Evolutionary conservation across 495 filamentous ascomycete genomes (phyloP), one percentile per base, ranked within the genome.

Genomic region (Aspergillus steynii): DNA sequence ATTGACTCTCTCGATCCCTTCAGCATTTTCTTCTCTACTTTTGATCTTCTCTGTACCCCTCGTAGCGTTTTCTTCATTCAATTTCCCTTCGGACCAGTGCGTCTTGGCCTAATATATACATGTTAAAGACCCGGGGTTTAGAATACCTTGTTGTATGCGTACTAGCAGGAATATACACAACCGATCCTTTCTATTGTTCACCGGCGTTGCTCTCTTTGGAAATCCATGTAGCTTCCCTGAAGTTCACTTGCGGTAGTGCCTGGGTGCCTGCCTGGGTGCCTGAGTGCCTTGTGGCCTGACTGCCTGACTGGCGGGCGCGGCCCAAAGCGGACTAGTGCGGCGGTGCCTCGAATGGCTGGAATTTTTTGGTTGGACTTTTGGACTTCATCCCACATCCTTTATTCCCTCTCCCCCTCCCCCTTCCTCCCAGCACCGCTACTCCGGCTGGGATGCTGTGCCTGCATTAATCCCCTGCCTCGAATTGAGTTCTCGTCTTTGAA

Each of bases 371-470:
- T 62, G 55, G 63, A 29, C 47, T 54, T 54, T 55, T 55, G 45
- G 50, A 29, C 50, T 56, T 57, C 60, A 57, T 37, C 45, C 55
- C 45, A 58, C 56, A 34, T 53, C 58, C 50, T 46, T 48, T 56
- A 57, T 29, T 46, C 26, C 29, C 58, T 29, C 49, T 55, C 14
- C 52, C 57, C 53, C 49, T 65, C 37, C 50, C 46, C 50, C 46
- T 56, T 55, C 53, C 53, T 55, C 29, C 52, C 61, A 50, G 65
- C 50, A 61, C 57, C 29, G 34, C 50, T 26, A 14, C 47, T 25
- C 25, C 57, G 55, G 62, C 54, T 62, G 62, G 59, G 53, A 68
- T 65, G 66, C 60, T 62, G 62, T 57, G 66, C 56, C 47, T 67
- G 61, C 34, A 2, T 47, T 53, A 55, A 37, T 60, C 27, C 54